A percentile compares a stretch with the other conserved stretches of the same genome.
These are phyloP conservation scores for Mycena sanguinolenta DNA, from an alignment of 768 basidiomycete species.

Conservation along the genomic window DNA sequence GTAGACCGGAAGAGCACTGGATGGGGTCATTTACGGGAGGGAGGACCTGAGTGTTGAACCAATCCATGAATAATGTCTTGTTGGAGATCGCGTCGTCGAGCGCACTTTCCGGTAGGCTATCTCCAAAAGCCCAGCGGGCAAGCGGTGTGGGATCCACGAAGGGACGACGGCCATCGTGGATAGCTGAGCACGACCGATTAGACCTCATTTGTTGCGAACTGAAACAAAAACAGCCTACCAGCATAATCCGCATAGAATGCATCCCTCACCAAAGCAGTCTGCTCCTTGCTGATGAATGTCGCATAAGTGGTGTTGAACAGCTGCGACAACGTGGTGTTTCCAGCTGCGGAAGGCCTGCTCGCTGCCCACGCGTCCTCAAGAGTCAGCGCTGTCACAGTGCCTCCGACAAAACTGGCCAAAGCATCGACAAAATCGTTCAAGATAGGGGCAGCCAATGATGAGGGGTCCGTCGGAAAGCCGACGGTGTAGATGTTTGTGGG, in stretches of 20 bases:
- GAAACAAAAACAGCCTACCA: constrained; percentile 5
- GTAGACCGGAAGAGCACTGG: constrained; percentile 20
- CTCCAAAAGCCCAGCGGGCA: constrained; percentile 19
- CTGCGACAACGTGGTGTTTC: constrained; percentile 23
- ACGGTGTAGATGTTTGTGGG: constrained; percentile 21
- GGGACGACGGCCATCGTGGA: constrained; percentile 20
- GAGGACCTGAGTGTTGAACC: constrained; percentile 23
- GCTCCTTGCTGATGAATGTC: constrained; percentile 24
- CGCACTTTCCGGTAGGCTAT: constrained; percentile 18
- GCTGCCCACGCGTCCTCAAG: constrained; percentile 16
- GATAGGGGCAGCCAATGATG: constrained; percentile 14
- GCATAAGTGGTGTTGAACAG: constrained; percentile 23
- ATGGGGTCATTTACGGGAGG: constrained; percentile 14
- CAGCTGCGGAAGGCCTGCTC: constrained; percentile 11
- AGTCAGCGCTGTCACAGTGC: constrained; percentile 10
- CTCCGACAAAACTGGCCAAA: constrained; percentile 19
- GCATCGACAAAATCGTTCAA: constrained; percentile 15
- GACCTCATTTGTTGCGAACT: not conserved
- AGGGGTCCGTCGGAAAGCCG: constrained; percentile 20
- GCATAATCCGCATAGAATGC: constrained; percentile 22
- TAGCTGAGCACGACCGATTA: constrained; percentile 6
- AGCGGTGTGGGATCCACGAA: constrained; percentile 22
- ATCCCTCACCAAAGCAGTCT: constrained; percentile 20
- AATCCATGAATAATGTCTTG: constrained; percentile 25
- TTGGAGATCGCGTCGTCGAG: constrained; percentile 17